Base-by-base conservation (phyloP, 225 moss, liverwort and hornwort species). In the Bryum argenteum region DNA sequence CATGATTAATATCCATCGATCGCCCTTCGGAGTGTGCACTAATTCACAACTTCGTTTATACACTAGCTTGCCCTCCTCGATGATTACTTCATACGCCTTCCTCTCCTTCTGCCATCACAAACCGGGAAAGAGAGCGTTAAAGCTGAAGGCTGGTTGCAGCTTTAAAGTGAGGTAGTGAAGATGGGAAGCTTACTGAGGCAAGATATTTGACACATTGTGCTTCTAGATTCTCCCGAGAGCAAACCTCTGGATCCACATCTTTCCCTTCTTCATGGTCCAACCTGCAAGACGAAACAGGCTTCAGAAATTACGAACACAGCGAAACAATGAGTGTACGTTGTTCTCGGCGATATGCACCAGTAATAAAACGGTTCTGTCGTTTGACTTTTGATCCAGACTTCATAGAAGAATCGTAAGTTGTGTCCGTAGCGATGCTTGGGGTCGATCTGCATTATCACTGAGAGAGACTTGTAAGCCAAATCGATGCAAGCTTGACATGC, bases 1-100 rank as follows among this genome's bases (percentile, higher is more conserved):
- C 93, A 89, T 85, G 33, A 93, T 91, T 65, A 93, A 93, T 62
- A 93, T 93, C 89, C 91, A 93, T 65, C 89, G 87, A 48, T 91
- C 93, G n/a, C n/a, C n/a, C n/a, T n/a, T n/a, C n/a, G n/a, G n/a
- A n/a, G n/a, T n/a, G n/a, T n/a, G n/a, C n/a, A n/a, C n/a, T n/a
- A n/a, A n/a, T n/a, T n/a, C n/a, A n/a, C n/a, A n/a, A n/a, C n/a
- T n/a, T n/a, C n/a, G n/a, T n/a, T n/a, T n/a, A n/a, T n/a, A n/a
- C n/a, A n/a, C n/a, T n/a, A n/a, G n/a, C n/a, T n/a, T n/a, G n/a
- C n/a, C n/a, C n/a, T n/a, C n/a, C n/a, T n/a, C n/a, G n/a, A n/a
- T n/a, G n/a, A n/a, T n/a, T n/a, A n/a, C n/a, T n/a, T n/a, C n/a
- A n/a, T n/a, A n/a, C n/a, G n/a, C n/a, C n/a, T n/a, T n/a, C n/a